Conservation (phyloP, 2,329 filamentous ascomycete species). For the Microsporum canis region DNA sequence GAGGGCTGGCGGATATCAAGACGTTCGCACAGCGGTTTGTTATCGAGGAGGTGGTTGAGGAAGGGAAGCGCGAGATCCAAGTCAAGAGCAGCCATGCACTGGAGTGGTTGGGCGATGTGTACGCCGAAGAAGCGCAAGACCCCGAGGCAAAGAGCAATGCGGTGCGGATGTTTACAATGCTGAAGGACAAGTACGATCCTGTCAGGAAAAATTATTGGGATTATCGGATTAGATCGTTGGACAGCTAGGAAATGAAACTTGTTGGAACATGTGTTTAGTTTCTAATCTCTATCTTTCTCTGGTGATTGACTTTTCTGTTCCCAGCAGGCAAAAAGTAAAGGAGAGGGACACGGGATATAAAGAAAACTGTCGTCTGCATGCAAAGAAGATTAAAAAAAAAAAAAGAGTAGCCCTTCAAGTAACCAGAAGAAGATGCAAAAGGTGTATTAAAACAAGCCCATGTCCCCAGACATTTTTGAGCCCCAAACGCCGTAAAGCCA, state of each 20-base stretch:
- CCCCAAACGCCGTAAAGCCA: neutral
- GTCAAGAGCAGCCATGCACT: constrained; percentile 52
- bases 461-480: neutral
- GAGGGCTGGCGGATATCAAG: constrained; percentile 40
- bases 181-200: constrained; percentile 81
- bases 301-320: neutral
- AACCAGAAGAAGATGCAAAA: neutral
- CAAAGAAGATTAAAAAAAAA: neutral
- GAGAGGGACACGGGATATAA: neutral
- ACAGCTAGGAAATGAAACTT: neutral
- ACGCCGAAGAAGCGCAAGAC: constrained; percentile 33
- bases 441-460: neutral
- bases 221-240: constrained; percentile 46
- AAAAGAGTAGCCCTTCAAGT: neutral
- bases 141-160: constrained; percentile 43
- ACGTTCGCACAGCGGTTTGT: constrained; percentile 46
- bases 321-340: neutral
- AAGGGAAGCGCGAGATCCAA: constrained; percentile 19
- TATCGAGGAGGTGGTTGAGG: constrained; percentile 34
- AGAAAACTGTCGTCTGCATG: neutral
- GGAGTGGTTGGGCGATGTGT: constrained; percentile 40
- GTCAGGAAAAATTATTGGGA: constrained; percentile 89
- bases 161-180: constrained; percentile 55
- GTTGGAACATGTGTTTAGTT: neutral
- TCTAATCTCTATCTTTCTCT: neutral